Base-by-base conservation (phyloP, 495 filamentous ascomycete genomes). In the Penicillium odoratum region DNA sequence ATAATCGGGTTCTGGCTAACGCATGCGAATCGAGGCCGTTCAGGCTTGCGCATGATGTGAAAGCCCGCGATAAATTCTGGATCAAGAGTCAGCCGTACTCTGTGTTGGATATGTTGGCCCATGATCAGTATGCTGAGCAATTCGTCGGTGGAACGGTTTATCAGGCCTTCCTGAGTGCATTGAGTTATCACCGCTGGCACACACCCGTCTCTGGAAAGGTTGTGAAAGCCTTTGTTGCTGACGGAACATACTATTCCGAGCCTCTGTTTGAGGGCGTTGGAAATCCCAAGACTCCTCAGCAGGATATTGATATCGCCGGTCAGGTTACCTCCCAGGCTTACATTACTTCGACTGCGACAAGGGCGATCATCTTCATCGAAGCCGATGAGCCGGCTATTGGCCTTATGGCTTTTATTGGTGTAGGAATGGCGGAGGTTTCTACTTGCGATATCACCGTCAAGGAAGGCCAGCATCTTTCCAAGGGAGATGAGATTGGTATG, bases 111-210 rank as follows among this genome's bases (percentile, higher is more conserved):
- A 90, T 90, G 82, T 76, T 89, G 1, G 78, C 68, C 0, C 68
- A 83, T 58, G 78, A 86, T 55, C 60, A 73, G 0, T 67, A 83
- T 4, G 72, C 81, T 0, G n/a, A 33, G 4, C 69, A 83, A 10
- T 89, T 89, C 62, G 75, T 77, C n/a, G 76, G 75, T 0, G 85
- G 81, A 0, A 88, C 83, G 0, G 69, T 90, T 6, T 90, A 90
- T 61, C 87, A 90, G 58, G 86, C 84, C 0, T 89, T 86, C 60
- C 72, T 89, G 3, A 83, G 79, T 18, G 79, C 84, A 2, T 64
- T 87, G 33, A 85, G 80, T 50, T 90, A 90, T 60, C 87, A 90
- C 65, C 81, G 86, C 5, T 90, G 88, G 88, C 85, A 90, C 66
- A 62, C 79, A 0, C 88, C 87, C 18, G 83, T 89, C 0, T 75